Evolutionary conservation across 2,329 filamentous ascomycete species (phyloP).

Genomic region (Talaromyces sp.): DNA sequence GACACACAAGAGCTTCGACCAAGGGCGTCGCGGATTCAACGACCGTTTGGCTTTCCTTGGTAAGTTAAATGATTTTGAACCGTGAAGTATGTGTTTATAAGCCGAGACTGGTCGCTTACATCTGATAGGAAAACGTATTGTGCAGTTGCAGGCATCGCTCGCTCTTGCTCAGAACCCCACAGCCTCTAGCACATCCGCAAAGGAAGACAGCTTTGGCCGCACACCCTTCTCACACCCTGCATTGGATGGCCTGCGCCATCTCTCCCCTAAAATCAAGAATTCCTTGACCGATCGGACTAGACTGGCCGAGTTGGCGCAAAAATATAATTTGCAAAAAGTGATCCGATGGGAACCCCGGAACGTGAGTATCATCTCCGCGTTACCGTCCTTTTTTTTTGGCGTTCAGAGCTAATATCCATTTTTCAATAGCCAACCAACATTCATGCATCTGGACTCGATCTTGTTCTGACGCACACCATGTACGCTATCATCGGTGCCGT

Average conservation of each 20-base stretch:
- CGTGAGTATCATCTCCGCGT: slow-evolving; percentile 52
- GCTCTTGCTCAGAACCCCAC: slow-evolving; percentile 58
- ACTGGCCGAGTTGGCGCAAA: slow-evolving; percentile 67
- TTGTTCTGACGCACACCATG: slow-evolving; percentile 75
- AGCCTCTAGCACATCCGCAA: slow-evolving; percentile 29
- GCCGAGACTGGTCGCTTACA: slow-evolving; percentile 3
- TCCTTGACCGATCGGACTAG: slow-evolving; percentile 66
- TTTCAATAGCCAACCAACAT: slow-evolving; percentile 64
- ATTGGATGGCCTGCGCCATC: slow-evolving; percentile 72
- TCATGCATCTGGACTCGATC: slow-evolving; percentile 69
- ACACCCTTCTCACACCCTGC: slow-evolving; percentile 70
- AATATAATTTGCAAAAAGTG: slow-evolving; percentile 72
- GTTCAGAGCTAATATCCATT: neutral
- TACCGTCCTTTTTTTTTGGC: neutral
- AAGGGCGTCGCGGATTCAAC: slow-evolving; percentile 91
- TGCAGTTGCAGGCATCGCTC: slow-evolving; percentile 67
- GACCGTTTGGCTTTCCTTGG: slow-evolving; percentile 88
- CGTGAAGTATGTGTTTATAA: neutral
- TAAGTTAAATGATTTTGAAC: slow-evolving; percentile 46
- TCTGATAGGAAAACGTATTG: slow-evolving; percentile 61
- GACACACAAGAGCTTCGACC: slow-evolving; percentile 98
- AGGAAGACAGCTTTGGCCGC: slow-evolving; percentile 58
- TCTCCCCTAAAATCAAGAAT: slow-evolving; percentile 63
- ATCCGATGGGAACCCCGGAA: slow-evolving; percentile 86
- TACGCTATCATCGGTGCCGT: slow-evolving; percentile 88